These are phyloP conservation scores for Lagenidium giganteum DNA, from an alignment of 352 stramenopile genomes.

Conservation along the genomic window DNA sequence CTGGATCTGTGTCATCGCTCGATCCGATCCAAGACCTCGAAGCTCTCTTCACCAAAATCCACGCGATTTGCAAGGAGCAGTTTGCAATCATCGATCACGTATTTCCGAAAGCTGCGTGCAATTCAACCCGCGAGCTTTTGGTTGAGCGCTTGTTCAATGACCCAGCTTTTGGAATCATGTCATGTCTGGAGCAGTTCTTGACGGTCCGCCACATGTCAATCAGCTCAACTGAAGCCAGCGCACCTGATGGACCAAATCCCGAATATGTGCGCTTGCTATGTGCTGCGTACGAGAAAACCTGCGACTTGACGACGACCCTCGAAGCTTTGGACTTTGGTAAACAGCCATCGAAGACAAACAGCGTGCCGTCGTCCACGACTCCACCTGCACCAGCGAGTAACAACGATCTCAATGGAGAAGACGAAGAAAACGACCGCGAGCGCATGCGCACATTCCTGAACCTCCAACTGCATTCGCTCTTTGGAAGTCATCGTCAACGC, in stretches of 20 bases:
- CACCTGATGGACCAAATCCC: constrained; percentile 7
- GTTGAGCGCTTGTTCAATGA: constrained; percentile 76
- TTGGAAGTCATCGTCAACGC: constrained; percentile 60
- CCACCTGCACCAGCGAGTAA: constrained; percentile 2
- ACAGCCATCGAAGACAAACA: too few relatives aligned
- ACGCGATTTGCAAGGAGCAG: constrained; percentile 58
- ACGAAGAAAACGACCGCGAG: constrained; percentile 21
- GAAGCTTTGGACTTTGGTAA: constrained; percentile 34
- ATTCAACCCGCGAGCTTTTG: constrained; percentile 55
- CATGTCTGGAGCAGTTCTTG: constrained; percentile 69
- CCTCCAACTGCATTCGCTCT: constrained; percentile 75
- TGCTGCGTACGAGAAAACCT: constrained; percentile 61
- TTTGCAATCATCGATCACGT: constrained; percentile 60
- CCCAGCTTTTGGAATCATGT: constrained; percentile 72
- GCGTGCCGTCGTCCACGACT: too few relatives aligned
- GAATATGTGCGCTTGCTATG: constrained; percentile 66
- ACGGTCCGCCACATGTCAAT: constrained; percentile 3
- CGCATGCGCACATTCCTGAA: constrained; percentile 68
- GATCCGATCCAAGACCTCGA: constrained; percentile 68
- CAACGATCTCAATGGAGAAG: constrained; percentile 12
- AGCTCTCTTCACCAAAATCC: constrained; percentile 49
- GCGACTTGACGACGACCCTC: constrained; percentile 37
- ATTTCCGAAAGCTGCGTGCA: constrained; percentile 36
- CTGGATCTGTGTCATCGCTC: constrained; percentile 14
- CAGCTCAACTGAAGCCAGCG: not conserved